Base-by-base conservation (phyloP, 1,284 basidiomycete genomes). In the Malassezia nana region DNA sequence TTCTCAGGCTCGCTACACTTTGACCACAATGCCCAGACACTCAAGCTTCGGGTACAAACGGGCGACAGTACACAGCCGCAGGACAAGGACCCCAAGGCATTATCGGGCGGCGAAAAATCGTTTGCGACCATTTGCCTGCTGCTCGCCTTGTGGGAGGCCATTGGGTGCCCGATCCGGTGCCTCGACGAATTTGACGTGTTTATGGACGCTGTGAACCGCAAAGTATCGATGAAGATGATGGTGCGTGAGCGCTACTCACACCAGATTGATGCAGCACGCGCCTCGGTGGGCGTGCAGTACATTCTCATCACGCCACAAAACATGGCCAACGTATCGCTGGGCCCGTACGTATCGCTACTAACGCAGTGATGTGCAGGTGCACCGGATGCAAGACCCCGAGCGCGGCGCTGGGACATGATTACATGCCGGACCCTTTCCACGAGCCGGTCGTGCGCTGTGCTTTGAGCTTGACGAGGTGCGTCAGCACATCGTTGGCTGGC, bases 111-210 rank as follows among this genome's bases (percentile, higher is more conserved):
- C 38, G 92, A 98, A 76, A 92, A 95, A 72, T 92, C 89, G 5
- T 99, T 94, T 77, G 87, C 89, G 6, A 98, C 94, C 0, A 89
- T 96, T 60, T 92, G 89, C 64, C 76, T 99, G 48, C 78, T 99
- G 46, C 78, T 96, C 26, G 84, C 94, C 6, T 78, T 99, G 39
- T 99, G 94, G 94, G 87, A 94, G 66, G 84, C 88, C 9, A 88
- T 92, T 52, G 85, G 86, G 1, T 92, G 90, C 73, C 92, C 91
- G 0, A 81, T 99, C 49, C 80, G 92, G 55, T 98, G 92, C 69
- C 81, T 98, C 29, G 91, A 92, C 84, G 76, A 68, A 79, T 78
- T 61, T 41, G 71, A 94, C 64, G 90, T 95, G 12, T 95, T 92
- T 78, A 89, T 94, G 84, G 91, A 96, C 71, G 84, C 85, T 22